Conservation (phyloP, 495 filamentous ascomycete species). For the Lepraria neglecta region DNA sequence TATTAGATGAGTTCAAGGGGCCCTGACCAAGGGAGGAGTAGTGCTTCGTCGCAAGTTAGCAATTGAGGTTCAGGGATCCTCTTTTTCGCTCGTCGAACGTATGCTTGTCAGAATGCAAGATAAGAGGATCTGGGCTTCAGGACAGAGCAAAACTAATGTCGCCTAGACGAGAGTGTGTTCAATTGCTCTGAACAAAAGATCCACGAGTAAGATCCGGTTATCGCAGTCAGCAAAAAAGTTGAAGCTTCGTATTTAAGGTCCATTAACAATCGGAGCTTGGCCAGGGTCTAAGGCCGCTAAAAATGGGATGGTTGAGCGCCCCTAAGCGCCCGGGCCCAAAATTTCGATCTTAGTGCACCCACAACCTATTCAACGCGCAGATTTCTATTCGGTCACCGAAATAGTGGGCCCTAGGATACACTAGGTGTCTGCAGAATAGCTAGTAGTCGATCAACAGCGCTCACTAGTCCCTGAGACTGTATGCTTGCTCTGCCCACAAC, state of each 20-base stretch:
- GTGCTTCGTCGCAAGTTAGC: slow-evolving; percentile 65
- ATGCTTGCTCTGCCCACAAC: no score
- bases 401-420: no score
- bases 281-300: not conserved
- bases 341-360: slow-evolving; percentile 1
- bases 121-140: not conserved
- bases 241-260: not conserved
- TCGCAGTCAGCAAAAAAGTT: slow-evolving; percentile 9
- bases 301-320: not conserved
- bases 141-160: not conserved
- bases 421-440: not conserved
- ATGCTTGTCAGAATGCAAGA: not conserved
- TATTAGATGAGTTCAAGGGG: slow-evolving; percentile 49
- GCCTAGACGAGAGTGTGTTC: not conserved
- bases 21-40: slow-evolving; percentile 89
- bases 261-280: slow-evolving; percentile 1
- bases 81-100: not conserved
- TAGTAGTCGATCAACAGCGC: no score
- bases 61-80: not conserved
- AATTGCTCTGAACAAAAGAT: not conserved
- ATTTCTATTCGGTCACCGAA: not conserved
- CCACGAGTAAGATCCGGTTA: not conserved
- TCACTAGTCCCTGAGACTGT: no score
- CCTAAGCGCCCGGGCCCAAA: not conserved
- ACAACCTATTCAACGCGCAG: not conserved